phyloP scores from a whole-genome alignment of 139 green algal species.

The Auxenochlorella pyrenoidosa region DNA sequence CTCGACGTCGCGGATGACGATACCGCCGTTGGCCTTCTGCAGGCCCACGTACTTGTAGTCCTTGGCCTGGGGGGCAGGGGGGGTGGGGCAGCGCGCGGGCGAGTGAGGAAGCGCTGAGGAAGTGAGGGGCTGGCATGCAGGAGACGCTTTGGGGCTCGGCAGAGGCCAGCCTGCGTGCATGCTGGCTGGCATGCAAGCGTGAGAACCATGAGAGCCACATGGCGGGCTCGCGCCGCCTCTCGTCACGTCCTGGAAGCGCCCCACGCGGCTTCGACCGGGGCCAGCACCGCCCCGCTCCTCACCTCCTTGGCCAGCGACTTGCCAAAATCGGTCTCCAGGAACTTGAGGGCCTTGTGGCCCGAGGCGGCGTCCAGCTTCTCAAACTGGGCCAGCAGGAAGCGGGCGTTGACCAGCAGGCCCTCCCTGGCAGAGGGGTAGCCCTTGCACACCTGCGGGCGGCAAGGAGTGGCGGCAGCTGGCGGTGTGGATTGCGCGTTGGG shows the following conservation, averaged over 20 bases:
- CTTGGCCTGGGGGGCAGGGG: not conserved
- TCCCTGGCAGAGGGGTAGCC: slow-evolving; percentile 66
- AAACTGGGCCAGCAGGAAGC: slow-evolving; percentile 80
- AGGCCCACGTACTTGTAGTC: slow-evolving; percentile 47
- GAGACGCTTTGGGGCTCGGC: too few species aligned
- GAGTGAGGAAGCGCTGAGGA: not conserved
- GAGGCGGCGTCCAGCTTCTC: slow-evolving; percentile 8
- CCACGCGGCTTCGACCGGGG: too few species aligned
- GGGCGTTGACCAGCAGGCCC: slow-evolving; percentile 80
- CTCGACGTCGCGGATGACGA: slow-evolving; percentile 41
- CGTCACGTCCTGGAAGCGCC: too few species aligned
- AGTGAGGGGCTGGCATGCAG: not conserved
- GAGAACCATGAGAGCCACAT: too few species aligned
- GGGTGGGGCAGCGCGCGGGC: not conserved
- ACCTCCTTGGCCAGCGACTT: slow-evolving; percentile 38
- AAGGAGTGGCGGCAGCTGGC: not conserved
- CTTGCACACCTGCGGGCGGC: slow-evolving; percentile 59
- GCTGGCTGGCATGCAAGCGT: too few species aligned
- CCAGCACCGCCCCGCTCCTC: too few species aligned
- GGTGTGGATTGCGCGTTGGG: not conserved
- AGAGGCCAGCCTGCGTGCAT: too few species aligned
- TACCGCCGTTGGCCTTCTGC: slow-evolving; percentile 40
- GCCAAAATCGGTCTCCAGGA: slow-evolving; percentile 41
- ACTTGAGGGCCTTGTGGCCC: slow-evolving; percentile 39
- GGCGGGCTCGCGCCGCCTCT: too few species aligned